Base-by-base conservation (phyloP, 371 early-diverging fungal species). In the Basidiobolus heterosporus region DNA sequence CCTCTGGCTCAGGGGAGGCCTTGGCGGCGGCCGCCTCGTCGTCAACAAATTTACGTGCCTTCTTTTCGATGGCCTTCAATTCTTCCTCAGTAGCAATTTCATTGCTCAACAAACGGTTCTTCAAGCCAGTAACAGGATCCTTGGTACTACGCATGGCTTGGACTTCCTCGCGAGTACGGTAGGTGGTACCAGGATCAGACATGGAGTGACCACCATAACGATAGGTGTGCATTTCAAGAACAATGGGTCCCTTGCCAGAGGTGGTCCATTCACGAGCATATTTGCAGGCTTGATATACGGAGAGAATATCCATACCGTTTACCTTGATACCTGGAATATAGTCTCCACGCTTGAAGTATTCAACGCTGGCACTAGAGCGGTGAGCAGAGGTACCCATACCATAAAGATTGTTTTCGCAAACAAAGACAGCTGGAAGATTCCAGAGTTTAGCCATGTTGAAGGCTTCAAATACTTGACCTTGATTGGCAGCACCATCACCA, bases 401-500 rank as follows among this genome's bases (percentile, higher is more conserved):
- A 70, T 97, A 98, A 63, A 77, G 75, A 85, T 98, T 98, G 82
- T 98, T 98, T 66, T 98, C 99, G 69, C 96, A 95, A 17, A 92
- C 88, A 69, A 96, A 98, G 51, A 92, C 81, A 46, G 80, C 74
- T 21, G 99, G 98, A 43, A 99, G 78, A 46, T 89, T 82, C 97
- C 96, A 98, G 37, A 99, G 76, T 74, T 88, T 88, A 56, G 99
- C 95, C 94, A 99, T 97, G 78, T 99, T 99, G 72, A 80, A 93
- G 40, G 96, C 85, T 72, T 99, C 99, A 61, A 94, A 97, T 21
- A 98, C 91, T 68, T 99, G 98, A 48, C 99, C 98, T 71, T 99
- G 98, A 78, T 98, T 98, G 44, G 98, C 79, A 3, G 99, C 99
- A 61, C 99, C 99, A 69, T 99, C 99, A 54, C 99, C 99, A 64